Evolutionary conservation across 768 basidiomycete species (phyloP).

Genomic region (Suillus placidus): DNA sequence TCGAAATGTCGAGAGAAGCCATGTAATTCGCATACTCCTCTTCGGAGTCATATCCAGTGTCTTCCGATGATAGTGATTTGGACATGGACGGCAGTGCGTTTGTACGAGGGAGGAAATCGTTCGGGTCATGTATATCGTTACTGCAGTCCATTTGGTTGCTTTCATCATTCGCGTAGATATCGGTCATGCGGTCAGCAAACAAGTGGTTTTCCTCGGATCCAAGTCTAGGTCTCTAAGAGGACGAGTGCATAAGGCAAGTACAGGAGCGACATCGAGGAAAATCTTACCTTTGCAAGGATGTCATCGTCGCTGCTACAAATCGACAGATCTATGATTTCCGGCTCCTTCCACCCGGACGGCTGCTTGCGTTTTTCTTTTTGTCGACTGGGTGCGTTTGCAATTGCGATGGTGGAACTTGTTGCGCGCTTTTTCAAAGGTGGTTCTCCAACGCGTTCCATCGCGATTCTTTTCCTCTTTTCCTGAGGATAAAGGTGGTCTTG

Average conservation of each 20-base stretch:
- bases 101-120: background rate
- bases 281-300: constrained; percentile 25
- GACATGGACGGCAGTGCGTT: background rate
- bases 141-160: background rate
- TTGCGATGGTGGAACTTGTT: constrained; percentile 21
- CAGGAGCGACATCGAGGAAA: background rate
- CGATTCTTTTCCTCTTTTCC: constrained; percentile 26
- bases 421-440: constrained; percentile 26
- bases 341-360: constrained; percentile 12
- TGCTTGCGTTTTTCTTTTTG: constrained; percentile 28
- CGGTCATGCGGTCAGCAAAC: background rate
- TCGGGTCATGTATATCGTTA: background rate
- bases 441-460: constrained; percentile 11
- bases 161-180: background rate
- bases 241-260: background rate
- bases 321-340: constrained; percentile 24
- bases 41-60: constrained; percentile 18
- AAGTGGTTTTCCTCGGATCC: background rate
- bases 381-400: constrained; percentile 13
- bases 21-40: constrained; percentile 26
- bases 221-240: constrained; percentile 26
- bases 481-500: constrained; percentile 13
- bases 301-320: constrained; percentile 34
- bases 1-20: constrained; percentile 33
- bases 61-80: background rate